A percentile compares a stretch with the other conserved stretches of the same genome.
Conservation (phyloP, 2,329 filamentous ascomycete genomes). For the Trichoderma koningiopsis region DNA sequence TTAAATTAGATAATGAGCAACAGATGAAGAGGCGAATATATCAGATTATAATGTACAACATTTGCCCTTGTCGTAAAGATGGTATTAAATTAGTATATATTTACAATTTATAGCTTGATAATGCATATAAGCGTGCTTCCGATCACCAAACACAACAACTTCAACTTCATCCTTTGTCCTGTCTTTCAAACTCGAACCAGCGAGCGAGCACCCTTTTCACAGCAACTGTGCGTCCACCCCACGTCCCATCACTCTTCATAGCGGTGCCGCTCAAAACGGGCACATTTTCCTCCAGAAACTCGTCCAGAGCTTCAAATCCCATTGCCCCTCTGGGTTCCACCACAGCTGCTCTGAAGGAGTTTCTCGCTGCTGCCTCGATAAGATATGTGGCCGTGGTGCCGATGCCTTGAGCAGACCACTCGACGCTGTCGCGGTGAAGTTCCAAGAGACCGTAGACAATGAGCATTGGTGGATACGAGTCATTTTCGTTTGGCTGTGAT, state of each 20-base stretch:
- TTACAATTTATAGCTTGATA: too few species aligned
- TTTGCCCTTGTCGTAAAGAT: neutral
- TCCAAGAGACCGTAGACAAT: slow-evolving; percentile 67
- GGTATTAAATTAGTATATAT: too few species aligned
- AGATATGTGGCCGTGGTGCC: slow-evolving; percentile 62
- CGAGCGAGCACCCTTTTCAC: slow-evolving; percentile 60
- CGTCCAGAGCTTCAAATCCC: slow-evolving; percentile 38
- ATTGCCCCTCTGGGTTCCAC: slow-evolving; percentile 47
- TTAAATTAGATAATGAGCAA: neutral
- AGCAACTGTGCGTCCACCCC: slow-evolving; percentile 61
- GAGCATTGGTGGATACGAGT: slow-evolving; percentile 46
- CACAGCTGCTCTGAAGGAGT: slow-evolving; percentile 48
- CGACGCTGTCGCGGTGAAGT: slow-evolving; percentile 67
- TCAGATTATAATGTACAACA: too few species aligned
- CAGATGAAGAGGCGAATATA: neutral
- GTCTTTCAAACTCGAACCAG: slow-evolving; percentile 58
- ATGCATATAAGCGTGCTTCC: too few species aligned
- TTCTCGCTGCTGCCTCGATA: slow-evolving; percentile 60
- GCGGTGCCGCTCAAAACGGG: slow-evolving; percentile 64
- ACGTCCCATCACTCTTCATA: slow-evolving; percentile 54
- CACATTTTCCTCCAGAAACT: slow-evolving; percentile 53
- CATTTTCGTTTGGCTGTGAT: neutral
- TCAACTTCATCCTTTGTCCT: neutral
- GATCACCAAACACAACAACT: too few species aligned
- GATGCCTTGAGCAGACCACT: slow-evolving; percentile 76